These are phyloP conservation scores for Puccinia hordei DNA, from an alignment of 1,284 basidiomycete species.

Conservation along the genomic window DNA sequence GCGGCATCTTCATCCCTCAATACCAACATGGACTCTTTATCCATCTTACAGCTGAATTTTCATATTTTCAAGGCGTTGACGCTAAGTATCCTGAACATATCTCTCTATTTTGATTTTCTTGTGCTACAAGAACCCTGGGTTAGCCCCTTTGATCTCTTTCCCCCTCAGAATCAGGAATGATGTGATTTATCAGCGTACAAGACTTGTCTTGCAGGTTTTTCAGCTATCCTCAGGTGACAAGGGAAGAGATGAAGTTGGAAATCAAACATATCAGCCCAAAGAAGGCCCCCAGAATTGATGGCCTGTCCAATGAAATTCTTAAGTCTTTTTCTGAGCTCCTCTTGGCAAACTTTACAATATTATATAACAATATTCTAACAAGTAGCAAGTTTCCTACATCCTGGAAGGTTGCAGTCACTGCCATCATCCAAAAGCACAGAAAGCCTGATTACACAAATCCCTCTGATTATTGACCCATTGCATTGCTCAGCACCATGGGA, in stretches of 20 bases:
- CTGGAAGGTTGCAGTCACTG: constrained; percentile 15
- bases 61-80: background rate
- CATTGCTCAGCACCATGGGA: too few species aligned
- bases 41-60: background rate
- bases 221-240: background rate
- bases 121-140: too few species aligned
- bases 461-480: constrained; percentile 22
- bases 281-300: constrained; percentile 6
- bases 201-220: too few species aligned
- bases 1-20: background rate
- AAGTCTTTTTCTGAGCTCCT: background rate
- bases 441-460: background rate
- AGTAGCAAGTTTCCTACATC: background rate
- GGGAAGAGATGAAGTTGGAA: background rate
- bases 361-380: background rate
- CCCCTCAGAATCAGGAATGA: background rate
- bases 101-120: constrained; percentile 1
- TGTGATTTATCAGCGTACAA: background rate
- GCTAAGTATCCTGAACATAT: background rate
- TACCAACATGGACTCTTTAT: background rate
- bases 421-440: constrained; percentile 6
- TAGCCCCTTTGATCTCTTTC: background rate
- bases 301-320: background rate
- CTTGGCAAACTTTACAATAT: background rate
- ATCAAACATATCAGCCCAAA: background rate